These are phyloP conservation scores for Lasiosphaeris hirsuta DNA, from an alignment of 495 filamentous ascomycete species.

Conservation along the genomic window DNA sequence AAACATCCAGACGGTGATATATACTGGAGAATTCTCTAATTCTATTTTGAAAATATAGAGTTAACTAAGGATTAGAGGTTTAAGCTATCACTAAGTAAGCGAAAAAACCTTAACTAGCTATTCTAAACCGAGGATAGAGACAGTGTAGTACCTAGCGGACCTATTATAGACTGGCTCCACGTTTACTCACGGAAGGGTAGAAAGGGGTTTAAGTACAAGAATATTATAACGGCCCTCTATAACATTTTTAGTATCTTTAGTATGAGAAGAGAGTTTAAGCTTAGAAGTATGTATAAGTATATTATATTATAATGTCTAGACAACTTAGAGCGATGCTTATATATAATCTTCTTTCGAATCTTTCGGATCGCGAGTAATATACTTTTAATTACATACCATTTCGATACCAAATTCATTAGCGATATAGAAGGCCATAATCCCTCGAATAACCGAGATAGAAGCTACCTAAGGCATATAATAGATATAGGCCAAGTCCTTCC, in stretches of 20 bases:
- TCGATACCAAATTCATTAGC: background rate
- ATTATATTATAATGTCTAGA: background rate
- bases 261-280: background rate
- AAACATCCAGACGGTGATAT: background rate
- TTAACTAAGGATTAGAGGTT: background rate
- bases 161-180: too few species aligned
- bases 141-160: too few species aligned
- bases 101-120: too few species aligned
- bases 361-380: background rate
- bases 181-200: background rate
- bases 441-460: background rate
- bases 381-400: background rate
- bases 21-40: background rate
- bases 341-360: background rate
- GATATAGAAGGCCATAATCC: background rate
- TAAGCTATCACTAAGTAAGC: background rate
- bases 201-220: background rate
- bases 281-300: background rate
- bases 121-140: too few species aligned
- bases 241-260: background rate
- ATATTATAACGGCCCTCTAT: background rate
- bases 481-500: background rate
- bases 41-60: background rate
- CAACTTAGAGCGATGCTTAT: background rate
- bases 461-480: background rate